Base-by-base conservation (phyloP, 345 rosid species). In the Eucalyptus pauciflora region DNA sequence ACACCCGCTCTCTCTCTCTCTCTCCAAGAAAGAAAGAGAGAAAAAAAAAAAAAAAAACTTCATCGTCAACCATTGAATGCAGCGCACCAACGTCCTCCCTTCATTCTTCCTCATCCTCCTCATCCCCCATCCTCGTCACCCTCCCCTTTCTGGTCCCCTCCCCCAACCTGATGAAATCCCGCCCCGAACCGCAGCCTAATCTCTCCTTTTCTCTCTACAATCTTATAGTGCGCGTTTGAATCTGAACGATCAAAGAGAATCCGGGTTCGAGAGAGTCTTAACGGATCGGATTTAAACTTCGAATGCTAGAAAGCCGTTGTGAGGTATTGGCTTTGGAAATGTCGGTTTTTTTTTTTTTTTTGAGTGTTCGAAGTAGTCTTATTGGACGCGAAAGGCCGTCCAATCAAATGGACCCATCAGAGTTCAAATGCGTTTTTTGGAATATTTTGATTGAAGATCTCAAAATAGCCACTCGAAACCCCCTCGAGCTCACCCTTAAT, bases 341-440 rank as follows among this genome's bases (percentile, higher is more conserved):
- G 10, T 52, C 56, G 7, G 7, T 7, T 51, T 1, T 7, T 4
- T 8, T 54, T 8, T 2, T 22, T 20, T 20, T 20, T 4, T 22
- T 52, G 18, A 4, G 31, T 6, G 25, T 67, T 5, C 4, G 1
- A 10, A 33, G 45, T 33, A 33, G 33, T 33, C 11, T 71, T 18
- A 33, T 33, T 43, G 2, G 6, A 17, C 7, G 0, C 7, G 3
- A 69, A 69, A 1, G 11, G 33, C 0, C 0, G 2, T 69, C 43
- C 12, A 33, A 31, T 69, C 5, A 69, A 69, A 69, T 69, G 7
- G 43, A 31, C 24, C 13, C 1, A 18, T 67, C 6, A 7, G 7
- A 71, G 13, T 71, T 37, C 3, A 5, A 8, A 71, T 8, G 25
- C 11, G 10, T 0, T 33, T 14, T n/a, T 64, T 16, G 5, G 0